These are phyloP conservation scores for Candida frijolesensis DNA, from an alignment of 1,139 yeast species.

Conservation along the genomic window DNA sequence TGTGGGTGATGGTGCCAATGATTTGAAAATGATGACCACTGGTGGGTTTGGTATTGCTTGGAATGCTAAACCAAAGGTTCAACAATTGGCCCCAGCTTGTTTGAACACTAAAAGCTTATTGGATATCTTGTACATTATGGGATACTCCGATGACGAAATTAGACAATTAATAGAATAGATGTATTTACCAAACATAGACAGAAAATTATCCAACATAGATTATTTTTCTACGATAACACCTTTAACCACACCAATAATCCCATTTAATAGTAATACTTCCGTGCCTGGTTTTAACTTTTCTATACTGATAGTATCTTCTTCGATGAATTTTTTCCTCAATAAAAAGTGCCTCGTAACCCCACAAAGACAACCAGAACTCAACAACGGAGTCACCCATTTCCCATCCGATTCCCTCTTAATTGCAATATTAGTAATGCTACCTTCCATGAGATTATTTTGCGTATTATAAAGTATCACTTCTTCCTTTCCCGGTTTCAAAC, in stretches of 20 bases:
- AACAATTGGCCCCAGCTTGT: constrained; percentile 75
- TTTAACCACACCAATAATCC: constrained; percentile 75
- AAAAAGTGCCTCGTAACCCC: constrained; percentile 79
- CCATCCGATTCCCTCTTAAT: constrained; percentile 45
- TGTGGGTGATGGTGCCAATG: constrained; percentile 98
- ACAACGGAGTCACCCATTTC: constrained; percentile 78
- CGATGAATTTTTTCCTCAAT: constrained; percentile 53
- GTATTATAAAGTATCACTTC: constrained; percentile 76
- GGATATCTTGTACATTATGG: constrained; percentile 81
- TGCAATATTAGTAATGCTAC: constrained; percentile 84
- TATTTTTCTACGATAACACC: constrained; percentile 45
- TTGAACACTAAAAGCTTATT: constrained; percentile 69
- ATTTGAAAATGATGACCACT: constrained; percentile 84
- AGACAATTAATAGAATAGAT: constrained; percentile 22
- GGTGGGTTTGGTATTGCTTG: constrained; percentile 97
- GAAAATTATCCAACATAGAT: not conserved
- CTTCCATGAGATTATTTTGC: constrained; percentile 70
- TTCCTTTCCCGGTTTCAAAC: constrained; percentile 37
- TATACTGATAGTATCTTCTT: constrained; percentile 53
- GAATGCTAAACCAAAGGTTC: constrained; percentile 96
- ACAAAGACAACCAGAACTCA: constrained; percentile 79
- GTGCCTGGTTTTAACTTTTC: constrained; percentile 60
- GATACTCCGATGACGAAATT: constrained; percentile 66
- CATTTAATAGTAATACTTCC: constrained; percentile 73
- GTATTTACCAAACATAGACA: constrained; percentile 1